Base-by-base conservation (phyloP, 164 flowering plant species). In the Umbilicus rupestris region DNA sequence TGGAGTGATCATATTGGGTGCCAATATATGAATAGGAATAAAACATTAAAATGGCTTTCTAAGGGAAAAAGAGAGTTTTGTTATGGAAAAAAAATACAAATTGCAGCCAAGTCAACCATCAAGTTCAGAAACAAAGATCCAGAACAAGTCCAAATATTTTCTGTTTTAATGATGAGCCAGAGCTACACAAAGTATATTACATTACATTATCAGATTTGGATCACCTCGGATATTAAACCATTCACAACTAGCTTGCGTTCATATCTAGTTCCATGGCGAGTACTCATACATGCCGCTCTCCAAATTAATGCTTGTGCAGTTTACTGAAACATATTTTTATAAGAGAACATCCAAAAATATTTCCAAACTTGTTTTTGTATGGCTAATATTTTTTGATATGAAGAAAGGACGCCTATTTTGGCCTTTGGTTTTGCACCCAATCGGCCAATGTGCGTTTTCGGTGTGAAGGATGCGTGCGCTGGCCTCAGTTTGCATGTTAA, bases 141-240 rank as follows among this genome's bases (percentile, higher is more conserved):
- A 20, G 57, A 50, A 50, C 57, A 50, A 50, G 57, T 50, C 57
- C 57, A 50, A 50, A 50, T 50, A 50, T 50, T 50, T 50, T 50
- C 57, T 50, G 57, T 50, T 50, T 12, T 22, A n/a, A 50, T 50
- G 57, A 50, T 50, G 57, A 50, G 28, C 28, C 57, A 50, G n/a
- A n/a, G 57, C 57, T 50, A 26, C 28, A 50, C 2, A 20, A 47
- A 47, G 28, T 50, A 22, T 22, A 15, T 0, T 15, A 9, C 7
- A 50, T 12, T 20, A 8, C 22, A 50, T 20, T 22, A 26, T 50
- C 29, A 50, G 28, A 50, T 50, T 50, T 47, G 52, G 26, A 47
- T 47, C 22, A 5, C 52, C 24, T n/a, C 52, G 52, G 37, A 47
- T 47, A 47, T 47, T 47, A 19, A 47, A 22, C 22, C 20, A 47